Evolutionary conservation across 2,329 filamentous ascomycete genomes (phyloP).

Genomic region (Xenosphaeropsis pyriputrescens): DNA sequence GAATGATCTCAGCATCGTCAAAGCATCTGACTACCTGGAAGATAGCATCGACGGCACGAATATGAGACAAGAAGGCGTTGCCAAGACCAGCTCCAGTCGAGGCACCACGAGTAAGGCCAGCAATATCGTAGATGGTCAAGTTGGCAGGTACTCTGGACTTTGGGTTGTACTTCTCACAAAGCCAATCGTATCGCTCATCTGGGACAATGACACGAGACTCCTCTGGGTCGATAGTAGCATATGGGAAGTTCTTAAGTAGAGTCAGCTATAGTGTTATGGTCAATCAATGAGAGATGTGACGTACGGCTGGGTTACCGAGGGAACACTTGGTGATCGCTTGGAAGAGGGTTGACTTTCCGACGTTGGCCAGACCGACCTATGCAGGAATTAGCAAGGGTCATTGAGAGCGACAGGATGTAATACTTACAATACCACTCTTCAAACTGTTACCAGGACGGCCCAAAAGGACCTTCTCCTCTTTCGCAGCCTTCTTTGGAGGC

Average conservation of each 20-base stretch:
- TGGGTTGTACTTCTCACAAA: conserved; percentile 91
- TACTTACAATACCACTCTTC: conserved; percentile 93
- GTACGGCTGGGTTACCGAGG: conserved; percentile 90
- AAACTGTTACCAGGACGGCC: conserved; percentile 94
- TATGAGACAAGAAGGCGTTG: conserved; percentile 96
- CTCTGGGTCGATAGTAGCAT: conserved; percentile 97
- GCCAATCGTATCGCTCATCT: conserved; percentile 91
- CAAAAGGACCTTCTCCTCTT: conserved; percentile 92
- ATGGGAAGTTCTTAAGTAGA: conserved; percentile 71
- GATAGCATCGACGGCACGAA: conserved; percentile 94
- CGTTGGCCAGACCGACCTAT: conserved; percentile 95
- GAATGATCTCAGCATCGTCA: conserved; percentile 98
- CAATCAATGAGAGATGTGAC: conserved; percentile 20
- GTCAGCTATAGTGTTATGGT: conserved; percentile 18
- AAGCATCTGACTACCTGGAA: conserved; percentile 96
- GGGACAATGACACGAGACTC: conserved; percentile 95
- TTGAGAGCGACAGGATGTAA: too few species aligned
- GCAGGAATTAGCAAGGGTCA: conserved; percentile 5
- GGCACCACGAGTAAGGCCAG: conserved; percentile 86
- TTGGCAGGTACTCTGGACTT: conserved; percentile 96
- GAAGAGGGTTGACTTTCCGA: conserved; percentile 98
- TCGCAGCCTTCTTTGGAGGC: conserved; percentile 85
- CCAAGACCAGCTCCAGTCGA: conserved; percentile 96
- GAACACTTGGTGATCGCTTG: conserved; percentile 97
- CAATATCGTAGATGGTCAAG: conserved; percentile 97